phyloP scores from a whole-genome alignment of 2,329 filamentous ascomycete species.

The Bipolaris victoriae region DNA sequence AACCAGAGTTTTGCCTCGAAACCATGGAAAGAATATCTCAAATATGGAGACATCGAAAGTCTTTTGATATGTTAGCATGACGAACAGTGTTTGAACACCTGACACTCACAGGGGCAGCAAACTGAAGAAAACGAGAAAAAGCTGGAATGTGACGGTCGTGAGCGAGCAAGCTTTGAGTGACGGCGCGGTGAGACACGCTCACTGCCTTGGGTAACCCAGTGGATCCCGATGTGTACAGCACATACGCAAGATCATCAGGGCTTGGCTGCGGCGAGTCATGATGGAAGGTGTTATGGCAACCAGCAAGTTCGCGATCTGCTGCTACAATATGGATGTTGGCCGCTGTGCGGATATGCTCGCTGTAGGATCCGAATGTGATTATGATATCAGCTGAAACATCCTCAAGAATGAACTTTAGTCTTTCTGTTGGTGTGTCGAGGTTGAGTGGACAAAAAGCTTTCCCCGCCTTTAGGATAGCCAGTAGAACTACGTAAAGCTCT shows the following conservation, averaged over 20 bases:
- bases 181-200: slow-evolving; percentile 77
- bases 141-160: slow-evolving; percentile 78
- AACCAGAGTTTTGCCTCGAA: slow-evolving; percentile 74
- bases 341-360: slow-evolving; percentile 45
- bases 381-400: slow-evolving; percentile 75
- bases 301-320: slow-evolving; percentile 49
- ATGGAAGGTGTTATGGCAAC: slow-evolving; percentile 25
- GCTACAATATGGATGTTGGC: slow-evolving; percentile 49
- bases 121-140: slow-evolving; percentile 85
- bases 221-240: slow-evolving; percentile 93
- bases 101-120: slow-evolving; percentile 69
- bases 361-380: slow-evolving; percentile 64
- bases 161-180: slow-evolving; percentile 79
- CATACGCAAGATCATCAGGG: slow-evolving; percentile 69
- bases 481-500: slow-evolving; percentile 75
- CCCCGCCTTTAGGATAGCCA: slow-evolving; percentile 81
- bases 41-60: slow-evolving; percentile 96
- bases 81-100: neutral
- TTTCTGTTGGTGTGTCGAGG: slow-evolving; percentile 76
- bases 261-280: slow-evolving; percentile 21
- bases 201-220: slow-evolving; percentile 91
- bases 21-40: slow-evolving; percentile 89
- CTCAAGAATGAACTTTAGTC: slow-evolving; percentile 78
- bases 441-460: slow-evolving; percentile 86
- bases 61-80: slow-evolving; percentile 8